Evolutionary conservation across 345 rosid species (phyloP), one percentile per base, ranked within the genome.

Genomic region (Raphanus sativus): DNA sequence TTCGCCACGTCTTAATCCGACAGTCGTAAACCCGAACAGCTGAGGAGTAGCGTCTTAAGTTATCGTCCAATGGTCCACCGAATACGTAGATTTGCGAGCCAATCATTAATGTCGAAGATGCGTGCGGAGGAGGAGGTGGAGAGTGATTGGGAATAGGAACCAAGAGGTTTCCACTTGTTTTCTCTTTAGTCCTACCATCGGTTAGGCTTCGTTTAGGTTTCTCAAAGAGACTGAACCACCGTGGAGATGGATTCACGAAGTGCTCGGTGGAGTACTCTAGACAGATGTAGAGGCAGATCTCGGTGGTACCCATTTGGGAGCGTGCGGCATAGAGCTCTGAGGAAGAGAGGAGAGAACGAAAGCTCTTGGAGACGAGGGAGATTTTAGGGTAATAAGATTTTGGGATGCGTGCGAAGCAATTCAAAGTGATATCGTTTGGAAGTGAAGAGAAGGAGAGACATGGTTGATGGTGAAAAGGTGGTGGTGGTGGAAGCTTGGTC

Each of bases 371-470:
- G 85, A 92, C 91, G 3, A 80, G 75, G 21, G 83, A 83, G 67
- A 90, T 93, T 24, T 45, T 36, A 24, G 89, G 95, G 80, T 85
- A 85, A 72, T 83, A 75, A 10, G 76, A 79, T 25, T 86, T 77
- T 6, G 93, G 90, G 65, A 86, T 32, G 7, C 93, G 89, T 6
- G 93, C 89, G 8, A 92, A 73, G 75, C 87, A 83, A 77, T 86
- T 86, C 15, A 90, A 17, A 4, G 87, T 78, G 58, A 92, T 74
- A 70, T 92, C 97, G 56, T 81, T 54, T 21, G 97, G 88, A 36
- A 71, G 75, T 40, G 66, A 59, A 50, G 65, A 69, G 12, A 63
- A 36, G 26, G 75, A n/a, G 2, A 4, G 6, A 55, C 50, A 69
- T 33, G 33, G 72, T 52, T 16, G 62, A 28, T n/a, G 40, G 10